Base-by-base conservation (phyloP, 169 alveolate genomes). In the Eimeria necatrix region DNA sequence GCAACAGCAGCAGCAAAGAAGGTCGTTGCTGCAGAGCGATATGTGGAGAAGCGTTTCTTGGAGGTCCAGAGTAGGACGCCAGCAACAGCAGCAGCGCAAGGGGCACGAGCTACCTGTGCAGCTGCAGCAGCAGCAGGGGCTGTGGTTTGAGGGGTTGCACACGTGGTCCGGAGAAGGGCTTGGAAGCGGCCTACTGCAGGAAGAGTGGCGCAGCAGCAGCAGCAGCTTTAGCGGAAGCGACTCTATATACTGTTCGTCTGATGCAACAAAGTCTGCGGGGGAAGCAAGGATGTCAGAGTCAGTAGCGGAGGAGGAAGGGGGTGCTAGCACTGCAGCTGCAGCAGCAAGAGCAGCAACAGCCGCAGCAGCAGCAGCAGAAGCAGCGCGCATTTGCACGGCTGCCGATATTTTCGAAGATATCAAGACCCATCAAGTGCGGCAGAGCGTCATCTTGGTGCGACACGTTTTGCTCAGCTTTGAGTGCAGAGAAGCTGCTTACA, bases 61-160 rank as follows among this genome's bases (percentile, higher is more conserved):
- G 86, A 48, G 49, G 4, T 9, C 46, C 61, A 56, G 86, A 74
- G 7, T 60, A 18, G 86, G 86, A 26, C 64, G 86, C 9, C 90
- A 52, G 56, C 49, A 80, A 59, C 88, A 80, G 70, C 88, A 81
- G 90, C 73, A 49, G 87, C 87, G 10, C 24, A 12, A 74, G 26
- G 59, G 74, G 48, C 80, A 59, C 9, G 80, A 84, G 26, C 78
- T 59, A 46, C 26, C 92, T 3, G 5, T 84, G 92, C 78, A 53
- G 74, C 78, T 84, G 80, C 92, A 84, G 92, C 78, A 68, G 78
- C 92, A 84, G 92, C 92, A 84, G 56, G 92, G 92, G 12, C 51
- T 84, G 80, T 84, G 92, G 92, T 84, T 84, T 84, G 92, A 84
- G 22, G 92, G 92, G 46, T 41, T 84, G 78, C 92, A 84, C 10